Evolutionary conservation across 441 rosid species (phyloP).

Genomic region (Euphorbia corollata): DNA sequence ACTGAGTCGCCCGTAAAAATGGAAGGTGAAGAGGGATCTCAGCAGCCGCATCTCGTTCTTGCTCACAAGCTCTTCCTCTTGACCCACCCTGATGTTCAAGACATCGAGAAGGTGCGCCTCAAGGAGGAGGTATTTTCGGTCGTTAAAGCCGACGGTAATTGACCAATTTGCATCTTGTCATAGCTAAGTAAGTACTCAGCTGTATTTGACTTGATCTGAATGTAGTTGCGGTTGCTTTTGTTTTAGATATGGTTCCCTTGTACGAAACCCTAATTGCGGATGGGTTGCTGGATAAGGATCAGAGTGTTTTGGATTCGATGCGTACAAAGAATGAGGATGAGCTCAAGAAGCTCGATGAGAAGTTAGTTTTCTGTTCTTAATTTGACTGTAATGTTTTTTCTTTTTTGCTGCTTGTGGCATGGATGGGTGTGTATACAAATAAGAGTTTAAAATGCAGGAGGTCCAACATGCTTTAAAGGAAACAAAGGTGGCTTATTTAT

Average conservation of each 20-base stretch:
- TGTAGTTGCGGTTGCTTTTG: not conserved
- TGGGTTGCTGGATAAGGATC: slow-evolving; percentile 64
- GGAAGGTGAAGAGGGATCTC: slow-evolving; percentile 85
- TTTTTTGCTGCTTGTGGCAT: not conserved
- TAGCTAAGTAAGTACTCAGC: not conserved
- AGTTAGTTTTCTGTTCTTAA: slow-evolving; percentile 37
- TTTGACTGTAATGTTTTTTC: not conserved
- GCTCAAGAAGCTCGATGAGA: slow-evolving; percentile 79
- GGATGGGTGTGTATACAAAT: not conserved
- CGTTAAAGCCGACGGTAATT: slow-evolving; percentile 63
- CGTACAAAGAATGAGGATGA: slow-evolving; percentile 59
- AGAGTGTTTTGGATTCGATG: slow-evolving; percentile 59
- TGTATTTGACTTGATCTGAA: not conserved
- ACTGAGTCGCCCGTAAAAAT: slow-evolving; percentile 29
- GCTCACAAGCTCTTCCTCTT: slow-evolving; percentile 79
- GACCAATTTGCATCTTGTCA: not conserved
- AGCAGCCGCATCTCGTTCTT: slow-evolving; percentile 78
- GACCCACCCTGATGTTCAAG: slow-evolving; percentile 65
- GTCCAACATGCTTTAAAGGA: not conserved
- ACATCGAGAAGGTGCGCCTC: slow-evolving; percentile 88
- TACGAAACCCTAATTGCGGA: slow-evolving; percentile 72
- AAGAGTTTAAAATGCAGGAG: slow-evolving; percentile 3
- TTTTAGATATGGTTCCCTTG: slow-evolving; percentile 73
- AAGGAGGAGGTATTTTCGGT: slow-evolving; percentile 76
- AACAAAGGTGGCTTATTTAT: not conserved